Conservation (phyloP, 345 rosid genomes). For the Carallia pectinifolia region DNA sequence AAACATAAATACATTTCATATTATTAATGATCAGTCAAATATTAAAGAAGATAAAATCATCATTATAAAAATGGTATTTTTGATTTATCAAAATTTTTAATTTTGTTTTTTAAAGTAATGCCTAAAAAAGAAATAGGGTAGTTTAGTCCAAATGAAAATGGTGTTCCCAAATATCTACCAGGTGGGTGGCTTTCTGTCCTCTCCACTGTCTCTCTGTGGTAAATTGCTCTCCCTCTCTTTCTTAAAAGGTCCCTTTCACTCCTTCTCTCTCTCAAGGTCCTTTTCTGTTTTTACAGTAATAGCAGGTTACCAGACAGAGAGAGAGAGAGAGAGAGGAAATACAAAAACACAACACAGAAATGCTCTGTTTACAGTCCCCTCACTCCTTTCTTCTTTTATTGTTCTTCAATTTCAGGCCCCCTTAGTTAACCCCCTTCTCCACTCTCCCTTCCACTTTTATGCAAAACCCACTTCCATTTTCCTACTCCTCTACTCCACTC, state of each 20-base stretch:
- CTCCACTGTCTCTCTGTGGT: neutral
- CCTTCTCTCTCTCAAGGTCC: constrained; percentile 2
- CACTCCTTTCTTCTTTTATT: constrained; percentile 27
- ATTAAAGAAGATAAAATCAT: too few relatives aligned
- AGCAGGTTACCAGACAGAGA: constrained; percentile 13
- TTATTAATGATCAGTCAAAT: too few relatives aligned
- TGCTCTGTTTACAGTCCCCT: constrained; percentile 18
- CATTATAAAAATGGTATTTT: too few relatives aligned
- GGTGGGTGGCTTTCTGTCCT: neutral
- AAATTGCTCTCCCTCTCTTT: neutral
- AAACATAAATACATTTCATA: too few relatives aligned
- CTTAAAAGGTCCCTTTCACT: constrained; percentile 11
- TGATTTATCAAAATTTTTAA: too few relatives aligned
- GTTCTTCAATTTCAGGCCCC: constrained; percentile 15
- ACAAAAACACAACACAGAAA: neutral
- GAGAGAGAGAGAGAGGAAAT: neutral
- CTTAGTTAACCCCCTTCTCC: neutral
- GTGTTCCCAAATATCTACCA: constrained; percentile 11
- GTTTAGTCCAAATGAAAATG: neutral
- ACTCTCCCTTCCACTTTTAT: neutral
- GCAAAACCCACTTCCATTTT: neutral
- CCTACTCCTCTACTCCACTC: neutral
- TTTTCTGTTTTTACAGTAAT: constrained; percentile 24
- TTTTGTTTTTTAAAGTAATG: too few relatives aligned
- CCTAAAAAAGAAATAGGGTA: neutral